Evolutionary conservation across 148 eudicot species (phyloP).

Genomic region (Vaccinium macrocarpon): DNA sequence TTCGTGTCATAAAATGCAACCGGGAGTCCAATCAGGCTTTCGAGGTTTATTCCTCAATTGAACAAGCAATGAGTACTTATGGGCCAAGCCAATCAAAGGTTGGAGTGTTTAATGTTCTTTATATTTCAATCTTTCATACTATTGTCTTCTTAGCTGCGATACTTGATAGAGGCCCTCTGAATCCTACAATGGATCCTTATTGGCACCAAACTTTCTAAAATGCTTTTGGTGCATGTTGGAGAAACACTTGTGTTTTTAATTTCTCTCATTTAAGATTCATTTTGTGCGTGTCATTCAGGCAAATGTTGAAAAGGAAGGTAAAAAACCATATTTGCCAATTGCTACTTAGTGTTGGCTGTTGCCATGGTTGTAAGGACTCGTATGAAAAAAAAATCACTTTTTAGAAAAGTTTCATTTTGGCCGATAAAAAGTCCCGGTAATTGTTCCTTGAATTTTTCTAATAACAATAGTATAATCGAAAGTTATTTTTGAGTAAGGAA

Average conservation of each 20-base stretch:
- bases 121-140: neutral
- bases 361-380: too few species aligned
- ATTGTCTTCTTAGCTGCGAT: neutral
- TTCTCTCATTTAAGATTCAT: neutral
- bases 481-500: too few species aligned
- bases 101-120: slow-evolving; percentile 15
- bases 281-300: slow-evolving; percentile 42
- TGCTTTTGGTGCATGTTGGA: neutral
- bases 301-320: slow-evolving; percentile 55
- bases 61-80: slow-evolving; percentile 71
- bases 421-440: too few species aligned
- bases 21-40: slow-evolving; percentile 75
- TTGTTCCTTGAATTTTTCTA: too few species aligned
- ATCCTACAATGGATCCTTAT: neutral
- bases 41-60: slow-evolving; percentile 74
- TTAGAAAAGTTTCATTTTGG: too few species aligned
- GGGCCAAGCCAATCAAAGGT: slow-evolving; percentile 79
- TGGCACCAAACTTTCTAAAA: neutral
- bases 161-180: slow-evolving; percentile 1
- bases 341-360: too few species aligned
- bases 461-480: too few species aligned
- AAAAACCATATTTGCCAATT: slow-evolving; percentile 79
- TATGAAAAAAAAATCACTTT: too few species aligned
- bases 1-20: slow-evolving; percentile 72
- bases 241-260: too few species aligned